Evolutionary conservation across 2,329 filamentous ascomycete genomes (phyloP).

Genomic region (Alternaria sp.): DNA sequence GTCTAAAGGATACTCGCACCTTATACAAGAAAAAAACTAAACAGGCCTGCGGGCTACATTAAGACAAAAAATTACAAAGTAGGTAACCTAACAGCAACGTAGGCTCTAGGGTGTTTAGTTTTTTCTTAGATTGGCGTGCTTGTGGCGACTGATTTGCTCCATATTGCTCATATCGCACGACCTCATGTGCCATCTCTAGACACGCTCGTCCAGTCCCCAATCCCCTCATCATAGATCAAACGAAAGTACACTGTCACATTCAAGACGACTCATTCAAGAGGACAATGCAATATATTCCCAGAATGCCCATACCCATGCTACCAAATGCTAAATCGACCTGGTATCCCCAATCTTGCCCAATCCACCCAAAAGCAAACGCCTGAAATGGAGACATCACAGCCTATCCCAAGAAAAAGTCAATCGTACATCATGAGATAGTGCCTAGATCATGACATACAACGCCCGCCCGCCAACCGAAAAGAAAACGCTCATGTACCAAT

Average conservation of each 20-base stretch:
- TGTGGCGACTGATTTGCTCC: too few species aligned
- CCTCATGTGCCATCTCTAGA: neutral
- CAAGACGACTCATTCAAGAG: neutral
- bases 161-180: neutral
- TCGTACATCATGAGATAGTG: neutral
- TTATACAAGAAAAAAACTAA: neutral
- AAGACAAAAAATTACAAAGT: neutral
- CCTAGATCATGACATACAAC: neutral
- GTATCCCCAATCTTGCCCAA: neutral
- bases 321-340: constrained; percentile 1
- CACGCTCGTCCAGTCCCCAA: neutral
- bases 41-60: neutral
- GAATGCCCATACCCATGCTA: neutral
- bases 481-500: neutral
- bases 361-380: neutral
- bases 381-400: neutral
- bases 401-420: neutral
- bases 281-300: neutral
- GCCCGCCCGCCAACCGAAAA: neutral
- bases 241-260: neutral
- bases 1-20: neutral
- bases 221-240: neutral
- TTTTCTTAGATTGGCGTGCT: too few species aligned
- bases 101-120: neutral
- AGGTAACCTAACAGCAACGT: neutral